Percentiles rank a stretch among this genome's conserved stretches.
phyloP scores from a whole-genome alignment of 352 stramenopile species.

The Globisporangium heterothallicum region DNA sequence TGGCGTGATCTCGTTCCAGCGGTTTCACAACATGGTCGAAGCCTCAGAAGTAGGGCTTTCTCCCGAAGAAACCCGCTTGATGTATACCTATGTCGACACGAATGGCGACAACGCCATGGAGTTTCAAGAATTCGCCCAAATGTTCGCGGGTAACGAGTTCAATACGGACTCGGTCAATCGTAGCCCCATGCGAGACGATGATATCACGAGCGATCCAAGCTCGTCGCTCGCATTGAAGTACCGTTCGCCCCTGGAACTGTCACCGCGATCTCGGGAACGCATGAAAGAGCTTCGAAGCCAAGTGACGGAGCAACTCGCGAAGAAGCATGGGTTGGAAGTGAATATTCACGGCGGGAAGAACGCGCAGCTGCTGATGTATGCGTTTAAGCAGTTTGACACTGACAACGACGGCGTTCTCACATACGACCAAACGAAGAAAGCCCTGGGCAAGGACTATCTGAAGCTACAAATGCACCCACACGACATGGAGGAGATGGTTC shows the following conservation, averaged over 20 bases:
- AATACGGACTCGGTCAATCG: background rate
- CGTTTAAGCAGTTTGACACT: slow-evolving; percentile 72
- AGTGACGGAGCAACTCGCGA: slow-evolving; percentile 50
- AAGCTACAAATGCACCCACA: slow-evolving; percentile 40
- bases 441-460: slow-evolving; percentile 54
- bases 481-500: slow-evolving; percentile 73
- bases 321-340: slow-evolving; percentile 47
- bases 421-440: slow-evolving; percentile 60
- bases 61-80: slow-evolving; percentile 27
- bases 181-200: background rate
- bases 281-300: slow-evolving; percentile 65
- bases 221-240: slow-evolving; percentile 64
- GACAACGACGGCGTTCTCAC: slow-evolving; percentile 73
- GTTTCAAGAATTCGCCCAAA: slow-evolving; percentile 67
- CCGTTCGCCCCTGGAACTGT: slow-evolving; percentile 54
- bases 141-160: slow-evolving; percentile 43
- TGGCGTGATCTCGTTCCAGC: slow-evolving; percentile 68
- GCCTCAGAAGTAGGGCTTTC: slow-evolving; percentile 51
- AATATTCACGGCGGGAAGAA: slow-evolving; percentile 59
- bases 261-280: slow-evolving; percentile 43
- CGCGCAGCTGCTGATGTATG: slow-evolving; percentile 61
- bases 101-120: slow-evolving; percentile 73
- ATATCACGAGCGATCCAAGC: slow-evolving; percentile 32
- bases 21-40: slow-evolving; percentile 70
- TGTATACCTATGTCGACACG: slow-evolving; percentile 54